Evolutionary conservation across 139 green algal species (phyloP), one percentile per base, ranked within the genome.

Genomic region (Auxenochlorella pyrenoidosa): DNA sequence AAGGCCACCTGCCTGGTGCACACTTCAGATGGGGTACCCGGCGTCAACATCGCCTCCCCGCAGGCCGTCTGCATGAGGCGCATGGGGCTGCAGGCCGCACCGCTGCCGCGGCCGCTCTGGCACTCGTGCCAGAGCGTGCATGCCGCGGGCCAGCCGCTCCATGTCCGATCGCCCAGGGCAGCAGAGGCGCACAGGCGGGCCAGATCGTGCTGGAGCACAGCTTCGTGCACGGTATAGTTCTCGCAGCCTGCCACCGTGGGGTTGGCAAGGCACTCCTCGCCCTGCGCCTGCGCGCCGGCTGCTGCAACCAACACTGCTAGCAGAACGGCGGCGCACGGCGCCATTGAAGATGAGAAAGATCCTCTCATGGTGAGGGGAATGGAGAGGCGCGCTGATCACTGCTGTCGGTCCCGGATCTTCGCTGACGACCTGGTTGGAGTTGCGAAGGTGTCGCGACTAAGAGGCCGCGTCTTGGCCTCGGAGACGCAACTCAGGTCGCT

Each of bases 51-150:
- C n/a, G 81, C 36, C 83, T 87, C 83, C 34, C 54, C 71, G 71
- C 83, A 87, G 12, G 66, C 83, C 26, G 83, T 87, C 51, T 82
- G 83, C 83, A 87, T 58, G 10, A 87, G 83, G 3, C 6, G 36
- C 83, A 87, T 72, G 6, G 83, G 83, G 18, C 22, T 26, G 83
- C 83, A 82, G 83, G 51, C 79, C 34, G 51, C 36, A 1, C 51
- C n/a, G 24, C 15, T 5, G 22, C 51, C 51, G 5, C 79, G 44
- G 32, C 72, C 87, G 19, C 54, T 32, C 60, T 88, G 70, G 77
- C 87, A 90, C 72, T 84, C 87, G 54, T 73, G 28, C 51, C 47
- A 88, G 81, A 90, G 70, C 15, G 87, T 78, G 73, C 87, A 90
- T 16, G 80, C 87, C 1, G 87, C 44, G 24, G 87, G 80, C 80